Percentiles rank a stretch among this genome's conserved stretches.
phyloP scores from a whole-genome alignment of 2,329 filamentous ascomycete genomes.

The Fusarium fujikuroi region DNA sequence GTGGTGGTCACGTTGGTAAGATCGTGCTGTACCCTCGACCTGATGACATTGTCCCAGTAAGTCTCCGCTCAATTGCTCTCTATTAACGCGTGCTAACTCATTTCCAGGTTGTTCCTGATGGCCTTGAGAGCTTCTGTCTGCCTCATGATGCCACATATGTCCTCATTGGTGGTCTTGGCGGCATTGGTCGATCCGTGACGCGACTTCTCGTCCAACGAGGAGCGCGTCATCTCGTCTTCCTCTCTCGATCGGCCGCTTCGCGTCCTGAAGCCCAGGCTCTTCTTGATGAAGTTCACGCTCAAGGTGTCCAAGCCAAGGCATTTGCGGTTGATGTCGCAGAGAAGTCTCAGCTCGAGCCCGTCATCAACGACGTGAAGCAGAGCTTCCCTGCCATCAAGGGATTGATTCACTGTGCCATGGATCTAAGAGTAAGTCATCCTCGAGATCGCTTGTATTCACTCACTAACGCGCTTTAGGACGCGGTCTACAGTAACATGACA shows the following conservation, averaged over 20 bases:
- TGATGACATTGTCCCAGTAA: not conserved
- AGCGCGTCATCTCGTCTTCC: conserved; percentile 46
- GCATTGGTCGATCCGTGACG: conserved; percentile 41
- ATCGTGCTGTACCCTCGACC: conserved; percentile 6
- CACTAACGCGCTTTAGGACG: not conserved
- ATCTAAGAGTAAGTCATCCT: not conserved
- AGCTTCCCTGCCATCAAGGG: conserved; percentile 39
- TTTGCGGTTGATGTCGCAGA: conserved; percentile 12
- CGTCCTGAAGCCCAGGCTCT: not conserved
- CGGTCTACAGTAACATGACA: not conserved
- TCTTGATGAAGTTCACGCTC: not conserved
- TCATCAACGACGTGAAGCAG: conserved; percentile 12
- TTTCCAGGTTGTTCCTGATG: not conserved
- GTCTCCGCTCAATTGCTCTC: not conserved
- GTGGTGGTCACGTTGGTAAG: conserved; percentile 30
- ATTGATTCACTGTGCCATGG: conserved; percentile 46
- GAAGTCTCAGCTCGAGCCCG: conserved; percentile 11
- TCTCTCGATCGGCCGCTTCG: conserved; percentile 41
- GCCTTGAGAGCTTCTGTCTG: not conserved
- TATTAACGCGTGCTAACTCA: not conserved
- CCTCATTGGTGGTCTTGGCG: conserved; percentile 41
- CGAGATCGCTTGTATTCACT: accelerated
- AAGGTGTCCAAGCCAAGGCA: not conserved
- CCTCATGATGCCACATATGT: conserved; percentile 28
- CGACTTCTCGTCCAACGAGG: conserved; percentile 24